phyloP scores from a whole-genome alignment of 2,329 filamentous ascomycete species.

The Talaromyces atroroseus region DNA sequence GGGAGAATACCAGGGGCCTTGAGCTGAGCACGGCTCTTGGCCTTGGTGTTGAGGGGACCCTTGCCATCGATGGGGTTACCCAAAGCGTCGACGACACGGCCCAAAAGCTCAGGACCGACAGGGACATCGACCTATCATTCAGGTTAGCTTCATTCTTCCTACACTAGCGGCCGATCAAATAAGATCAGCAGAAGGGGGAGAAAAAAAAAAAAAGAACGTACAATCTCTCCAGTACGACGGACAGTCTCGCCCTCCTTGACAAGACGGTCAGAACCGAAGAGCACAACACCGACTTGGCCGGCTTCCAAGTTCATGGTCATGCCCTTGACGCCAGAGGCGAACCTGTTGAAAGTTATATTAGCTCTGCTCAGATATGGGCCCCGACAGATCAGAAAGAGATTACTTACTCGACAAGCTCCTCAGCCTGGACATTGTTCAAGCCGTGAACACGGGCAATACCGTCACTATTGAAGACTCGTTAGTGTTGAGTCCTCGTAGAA shows the following conservation, averaged over 20 bases:
- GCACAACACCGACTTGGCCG: constrained; percentile 99
- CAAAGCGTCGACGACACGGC: constrained; percentile 96
- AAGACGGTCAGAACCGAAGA: constrained; percentile 99
- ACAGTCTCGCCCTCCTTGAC: constrained; percentile 99
- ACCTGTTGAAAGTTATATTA: constrained; percentile 60
- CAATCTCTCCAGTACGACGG: constrained; percentile 99
- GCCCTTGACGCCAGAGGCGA: constrained; percentile 98
- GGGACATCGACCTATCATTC: constrained; percentile 81
- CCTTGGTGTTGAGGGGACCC: constrained; percentile 86
- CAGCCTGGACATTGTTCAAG: constrained; percentile 99
- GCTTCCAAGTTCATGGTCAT: constrained; percentile 99
- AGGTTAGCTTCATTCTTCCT: background rate
- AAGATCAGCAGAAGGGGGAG: too few relatives aligned
- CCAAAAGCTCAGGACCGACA: constrained; percentile 86
- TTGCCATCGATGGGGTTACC: constrained; percentile 99
- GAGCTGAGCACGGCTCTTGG: constrained; percentile 93
- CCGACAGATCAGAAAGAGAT: constrained; percentile 14
- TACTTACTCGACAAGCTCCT: constrained; percentile 98
- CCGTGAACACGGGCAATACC: constrained; percentile 99
- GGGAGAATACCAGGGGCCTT: constrained; percentile 99
- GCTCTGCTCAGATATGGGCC: constrained; percentile 16
- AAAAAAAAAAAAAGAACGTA: too few relatives aligned
- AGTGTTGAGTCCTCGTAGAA: background rate
- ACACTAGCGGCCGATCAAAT: constrained; percentile 17
- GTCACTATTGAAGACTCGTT: constrained; percentile 61